Evolutionary conservation across 2,329 filamentous ascomycete species (phyloP), one percentile per base, ranked within the genome.

Genomic region (Samsoniella hepiali): DNA sequence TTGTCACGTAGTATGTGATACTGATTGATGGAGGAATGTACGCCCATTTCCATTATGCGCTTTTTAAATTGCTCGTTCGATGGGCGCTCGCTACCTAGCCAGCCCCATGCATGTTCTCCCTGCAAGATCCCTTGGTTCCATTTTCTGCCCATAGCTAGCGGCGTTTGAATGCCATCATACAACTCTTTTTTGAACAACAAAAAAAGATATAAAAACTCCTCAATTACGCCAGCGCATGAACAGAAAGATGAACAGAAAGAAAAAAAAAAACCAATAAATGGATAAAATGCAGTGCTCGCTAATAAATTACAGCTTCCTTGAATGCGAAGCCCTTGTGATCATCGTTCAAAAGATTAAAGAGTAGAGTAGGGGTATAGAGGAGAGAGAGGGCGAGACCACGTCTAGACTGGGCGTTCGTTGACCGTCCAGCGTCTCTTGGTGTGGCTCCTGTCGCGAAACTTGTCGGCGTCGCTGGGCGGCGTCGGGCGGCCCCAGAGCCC

Each of bases 371-470:
- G 36, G 22, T 15, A 32, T 9, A 22, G 31, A n/a, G 13, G 6
- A 22, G 4, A 6, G 17, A 56, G 38, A 22, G 22, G 22, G 22
- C 22, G 22, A 36, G 32, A 9, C 7, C 13, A n/a, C 11, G 7
- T 29, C 13, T 50, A 62, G 29, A 57, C 17, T 10, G 66, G 66
- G 34, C 71, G 77, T 68, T 86, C 83, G 53, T 78, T 84, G 5
- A 85, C 78, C 29, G 83, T 84, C 84, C 84, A 86, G 31, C 83
- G 76, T 58, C 83, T 73, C 72, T 85, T 86, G 1, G 77, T 74
- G 27, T 77, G 74, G 40, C 75, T 78, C 63, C 77, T 63, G 63
- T 85, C 83, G 7, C 80, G 75, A 36, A 77, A 72, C 36, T 73
- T 74, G 60, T 84, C 82, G 0, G 77, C 79, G 49, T 81, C 76